Conservation (phyloP, 2,329 filamentous ascomycete genomes). For the Fusarium sororula region DNA sequence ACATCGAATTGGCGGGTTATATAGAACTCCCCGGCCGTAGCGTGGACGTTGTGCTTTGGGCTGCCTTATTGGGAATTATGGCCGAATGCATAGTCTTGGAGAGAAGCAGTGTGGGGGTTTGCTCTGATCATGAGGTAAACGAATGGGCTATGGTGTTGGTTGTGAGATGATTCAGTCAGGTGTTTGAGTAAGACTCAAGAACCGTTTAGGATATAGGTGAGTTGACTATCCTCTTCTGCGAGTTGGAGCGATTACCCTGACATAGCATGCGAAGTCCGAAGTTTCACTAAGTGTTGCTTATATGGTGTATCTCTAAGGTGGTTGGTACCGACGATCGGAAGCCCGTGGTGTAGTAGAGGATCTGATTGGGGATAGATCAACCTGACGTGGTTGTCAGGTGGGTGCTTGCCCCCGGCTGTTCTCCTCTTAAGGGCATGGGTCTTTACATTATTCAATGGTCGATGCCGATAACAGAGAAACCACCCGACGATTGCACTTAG, state of each 20-base stretch:
- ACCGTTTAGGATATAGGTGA: not conserved
- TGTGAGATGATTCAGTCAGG: not conserved
- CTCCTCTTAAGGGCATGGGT: conserved; percentile 16
- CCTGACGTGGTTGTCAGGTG: conserved; percentile 2
- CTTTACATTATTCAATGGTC: not conserved
- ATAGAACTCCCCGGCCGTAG: conserved; percentile 17
- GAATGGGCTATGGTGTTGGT: not conserved
- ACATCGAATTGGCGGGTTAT: conserved; percentile 40
- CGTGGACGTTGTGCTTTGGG: conserved; percentile 8
- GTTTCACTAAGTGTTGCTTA: not conserved
- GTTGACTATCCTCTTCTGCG: not conserved
- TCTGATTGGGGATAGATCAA: conserved; percentile 19
- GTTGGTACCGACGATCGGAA: not conserved
- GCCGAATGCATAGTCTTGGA: conserved; percentile 21
- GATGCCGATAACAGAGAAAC: conserved; percentile 3
- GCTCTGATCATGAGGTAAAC: not conserved
- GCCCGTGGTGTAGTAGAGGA: not conserved
- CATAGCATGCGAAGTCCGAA: not conserved
- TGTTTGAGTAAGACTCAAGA: not conserved
- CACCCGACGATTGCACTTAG: not conserved
- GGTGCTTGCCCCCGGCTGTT: not conserved
- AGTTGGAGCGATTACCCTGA: not conserved
- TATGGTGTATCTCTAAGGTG: not conserved
- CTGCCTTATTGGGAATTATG: conserved; percentile 37
- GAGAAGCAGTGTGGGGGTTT: conserved; percentile 29